Evolutionary conservation across 208 protist genomes (phyloP).

Genomic region (Eutreptiella sp.): DNA sequence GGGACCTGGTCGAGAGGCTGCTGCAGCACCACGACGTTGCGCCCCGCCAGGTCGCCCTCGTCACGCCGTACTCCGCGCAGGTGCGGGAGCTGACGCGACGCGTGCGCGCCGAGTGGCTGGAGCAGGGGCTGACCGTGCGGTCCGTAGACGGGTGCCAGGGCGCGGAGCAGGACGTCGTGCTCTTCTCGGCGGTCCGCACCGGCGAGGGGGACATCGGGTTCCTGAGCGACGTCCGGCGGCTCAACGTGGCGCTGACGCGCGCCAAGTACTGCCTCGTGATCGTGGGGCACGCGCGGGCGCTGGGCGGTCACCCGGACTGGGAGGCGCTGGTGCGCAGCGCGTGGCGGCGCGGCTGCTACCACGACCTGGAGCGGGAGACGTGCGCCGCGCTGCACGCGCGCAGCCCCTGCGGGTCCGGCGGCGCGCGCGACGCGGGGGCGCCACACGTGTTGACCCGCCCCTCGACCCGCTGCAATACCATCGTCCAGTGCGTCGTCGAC

Average conservation of each 20-base stretch:
- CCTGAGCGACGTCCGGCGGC: constrained; percentile 66
- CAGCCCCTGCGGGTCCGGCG: too few relatives aligned
- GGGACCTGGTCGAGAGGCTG: neutral
- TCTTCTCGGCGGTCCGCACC: constrained; percentile 32
- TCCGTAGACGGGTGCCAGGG: constrained; percentile 42
- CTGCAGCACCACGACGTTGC: neutral
- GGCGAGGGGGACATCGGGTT: constrained; percentile 73
- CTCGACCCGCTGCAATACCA: too few relatives aligned
- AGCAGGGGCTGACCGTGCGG: constrained; percentile 18
- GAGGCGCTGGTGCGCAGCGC: too few relatives aligned
- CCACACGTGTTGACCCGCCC: too few relatives aligned
- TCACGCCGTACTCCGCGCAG: constrained; percentile 46
- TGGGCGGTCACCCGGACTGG: too few relatives aligned
- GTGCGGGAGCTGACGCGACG: neutral
- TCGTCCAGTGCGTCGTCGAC: too few relatives aligned
- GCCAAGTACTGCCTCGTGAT: constrained; percentile 67
- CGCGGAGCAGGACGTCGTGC: constrained; percentile 39
- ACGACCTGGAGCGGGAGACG: too few relatives aligned
- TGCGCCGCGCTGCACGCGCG: too few relatives aligned
- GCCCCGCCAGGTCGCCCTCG: constrained; percentile 29
- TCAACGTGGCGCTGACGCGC: constrained; percentile 86
- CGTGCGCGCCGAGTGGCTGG: constrained; percentile 15
- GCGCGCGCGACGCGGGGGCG: too few relatives aligned
- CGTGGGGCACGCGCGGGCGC: too few relatives aligned
- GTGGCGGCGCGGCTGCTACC: too few relatives aligned